Conservation (phyloP, 768 basidiomycete genomes). For the Trametes villosa region DNA sequence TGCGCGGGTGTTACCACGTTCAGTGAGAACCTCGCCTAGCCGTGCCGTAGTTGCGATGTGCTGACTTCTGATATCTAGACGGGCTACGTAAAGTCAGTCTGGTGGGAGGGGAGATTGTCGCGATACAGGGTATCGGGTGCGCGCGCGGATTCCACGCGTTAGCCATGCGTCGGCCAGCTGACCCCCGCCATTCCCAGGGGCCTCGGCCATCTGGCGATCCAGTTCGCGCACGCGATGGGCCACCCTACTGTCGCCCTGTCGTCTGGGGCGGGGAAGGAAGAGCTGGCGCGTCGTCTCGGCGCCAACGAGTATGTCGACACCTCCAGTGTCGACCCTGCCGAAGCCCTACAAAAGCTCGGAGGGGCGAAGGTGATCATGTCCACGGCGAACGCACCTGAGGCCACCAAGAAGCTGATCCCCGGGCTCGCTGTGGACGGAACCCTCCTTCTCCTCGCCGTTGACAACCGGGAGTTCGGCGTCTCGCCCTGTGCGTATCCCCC, state of each 20-base stretch:
- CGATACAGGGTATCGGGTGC: slow-evolving; percentile 41
- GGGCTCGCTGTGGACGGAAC: slow-evolving; percentile 15
- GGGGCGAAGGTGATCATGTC: slow-evolving; percentile 43
- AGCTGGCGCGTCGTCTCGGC: slow-evolving; percentile 40
- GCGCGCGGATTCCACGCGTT: background rate
- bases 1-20: slow-evolving; percentile 44
- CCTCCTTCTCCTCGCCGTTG: background rate
- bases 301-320: slow-evolving; percentile 43
- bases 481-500: background rate
- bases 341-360: slow-evolving; percentile 40
- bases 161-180: background rate
- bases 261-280: slow-evolving; percentile 33
- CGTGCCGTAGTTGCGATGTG: background rate
- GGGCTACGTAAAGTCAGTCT: slow-evolving; percentile 33
- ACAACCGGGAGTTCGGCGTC: background rate
- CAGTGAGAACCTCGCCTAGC: slow-evolving; percentile 25
- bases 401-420: slow-evolving; percentile 21
- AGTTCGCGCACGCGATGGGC: slow-evolving; percentile 40
- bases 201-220: slow-evolving; percentile 40
- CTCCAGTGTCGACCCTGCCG: slow-evolving; percentile 32
- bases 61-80: slow-evolving; percentile 11
- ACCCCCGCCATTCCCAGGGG: slow-evolving; percentile 16
- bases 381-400: slow-evolving; percentile 32
- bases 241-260: slow-evolving; percentile 42
- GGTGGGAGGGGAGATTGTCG: slow-evolving; percentile 39